Base-by-base conservation (phyloP, 805 yeast genomes). In the Sungouiozyma intestinalis region DNA sequence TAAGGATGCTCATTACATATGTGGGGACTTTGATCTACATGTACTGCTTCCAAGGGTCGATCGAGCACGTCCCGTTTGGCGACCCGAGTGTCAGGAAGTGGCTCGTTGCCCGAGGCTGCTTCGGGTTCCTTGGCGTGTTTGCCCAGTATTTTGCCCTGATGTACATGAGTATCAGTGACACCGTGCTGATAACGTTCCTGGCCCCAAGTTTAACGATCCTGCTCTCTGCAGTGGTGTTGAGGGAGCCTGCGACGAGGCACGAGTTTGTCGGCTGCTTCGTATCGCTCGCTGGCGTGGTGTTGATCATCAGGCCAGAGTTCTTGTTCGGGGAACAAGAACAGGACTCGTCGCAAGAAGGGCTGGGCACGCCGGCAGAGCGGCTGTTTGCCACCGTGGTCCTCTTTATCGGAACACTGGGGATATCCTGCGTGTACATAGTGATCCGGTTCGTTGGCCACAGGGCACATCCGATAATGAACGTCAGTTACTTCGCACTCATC, bases 91-190 rank as follows among this genome's bases (percentile, higher is more conserved):
- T 76, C 33, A 65, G 95, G 13, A 53, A 58, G 40, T 67, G 74
- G 51, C 63, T 86, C 44, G 55, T 75, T 0, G 37, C 73, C 3
- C 67, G 96, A 46, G 95, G 95, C 0, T 39, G 71, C 1, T 68
- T 77, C 14, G 97, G 97, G 4, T 84, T 79, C 51, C 58, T 81
- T 44, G 94, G 95, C 3, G 94, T 86, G 4, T 80, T 80, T 54
- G 81, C 90, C 3, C 67, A 83, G 55, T 87, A 85, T 59, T 84
- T 69, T 56, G 76, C 94, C 1, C 64, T 87, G 48, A 70, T 76
- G 63, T 84, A 81, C 52, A 67, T 87, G 37, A 74, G 85, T 40
- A 71, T 87, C 4, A 79, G 88, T 9, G 96, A 87, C 54, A 84
- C 94, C 0, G 79, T 85, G 1, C 80, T 83, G 14, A 79, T 87